phyloP scores from a whole-genome alignment of 495 filamentous ascomycete genomes.

The Podospora pseudopauciseta region DNA sequence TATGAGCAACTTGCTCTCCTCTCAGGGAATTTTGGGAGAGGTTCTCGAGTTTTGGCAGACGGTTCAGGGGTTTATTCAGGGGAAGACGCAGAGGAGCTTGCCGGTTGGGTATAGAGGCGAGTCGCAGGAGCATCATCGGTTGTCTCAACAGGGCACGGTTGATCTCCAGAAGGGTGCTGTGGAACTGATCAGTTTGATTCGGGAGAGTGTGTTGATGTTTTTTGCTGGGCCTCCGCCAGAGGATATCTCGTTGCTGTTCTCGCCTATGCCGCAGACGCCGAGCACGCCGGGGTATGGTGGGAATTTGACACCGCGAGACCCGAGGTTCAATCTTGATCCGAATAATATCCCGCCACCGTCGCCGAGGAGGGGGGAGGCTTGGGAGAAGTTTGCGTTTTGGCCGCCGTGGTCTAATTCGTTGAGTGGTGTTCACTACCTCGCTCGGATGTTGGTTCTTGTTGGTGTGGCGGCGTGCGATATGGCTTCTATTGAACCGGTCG shows the following conservation, averaged over 20 bases:
- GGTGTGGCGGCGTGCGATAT: conserved; percentile 84
- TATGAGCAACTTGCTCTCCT: conserved; percentile 66
- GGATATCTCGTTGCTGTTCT: conserved; percentile 80
- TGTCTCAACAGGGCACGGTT: conserved; percentile 64
- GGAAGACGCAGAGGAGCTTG: conserved; percentile 73
- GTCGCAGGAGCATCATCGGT: conserved; percentile 76
- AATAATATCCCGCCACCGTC: conserved; percentile 74
- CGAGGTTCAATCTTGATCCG: conserved; percentile 72
- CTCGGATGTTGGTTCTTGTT: conserved; percentile 72
- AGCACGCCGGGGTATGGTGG: conserved; percentile 54
- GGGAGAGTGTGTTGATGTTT: conserved; percentile 71
- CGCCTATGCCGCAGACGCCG: conserved; percentile 71
- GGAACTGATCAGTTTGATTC: conserved; percentile 76
- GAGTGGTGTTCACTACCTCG: conserved; percentile 80
- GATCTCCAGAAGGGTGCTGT: conserved; percentile 73
- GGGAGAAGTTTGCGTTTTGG: conserved; percentile 97
- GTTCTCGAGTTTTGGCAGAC: conserved; percentile 92
- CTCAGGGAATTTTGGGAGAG: conserved; percentile 79
- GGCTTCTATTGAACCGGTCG: conserved; percentile 65
- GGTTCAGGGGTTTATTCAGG: conserved; percentile 83
- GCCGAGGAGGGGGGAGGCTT: conserved; percentile 69
- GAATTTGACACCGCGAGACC: conserved; percentile 53
- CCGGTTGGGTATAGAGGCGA: conserved; percentile 82
- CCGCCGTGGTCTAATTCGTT: conserved; percentile 87
- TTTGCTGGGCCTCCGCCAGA: conserved; percentile 89